These are phyloP conservation scores for Fusarium staphyleae DNA, from an alignment of 2,329 filamentous ascomycete genomes.

Conservation along the genomic window DNA sequence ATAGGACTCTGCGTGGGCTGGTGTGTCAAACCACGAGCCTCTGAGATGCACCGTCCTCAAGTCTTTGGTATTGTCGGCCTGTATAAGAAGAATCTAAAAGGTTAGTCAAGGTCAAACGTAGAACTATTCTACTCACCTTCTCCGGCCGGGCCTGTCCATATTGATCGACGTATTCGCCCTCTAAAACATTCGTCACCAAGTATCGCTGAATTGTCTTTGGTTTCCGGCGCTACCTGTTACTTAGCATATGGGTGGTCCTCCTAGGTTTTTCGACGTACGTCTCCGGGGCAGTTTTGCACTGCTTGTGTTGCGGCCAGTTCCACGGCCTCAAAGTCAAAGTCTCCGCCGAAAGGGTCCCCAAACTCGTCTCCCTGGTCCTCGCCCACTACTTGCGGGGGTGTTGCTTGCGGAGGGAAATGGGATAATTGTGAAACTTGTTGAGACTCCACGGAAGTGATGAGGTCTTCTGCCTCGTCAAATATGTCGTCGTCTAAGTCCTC, in stretches of 20 bases:
- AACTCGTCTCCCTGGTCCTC: slow-evolving; percentile 44
- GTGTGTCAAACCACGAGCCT: slow-evolving; percentile 86
- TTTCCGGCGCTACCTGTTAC: slow-evolving; percentile 69
- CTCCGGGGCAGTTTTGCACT: slow-evolving; percentile 46
- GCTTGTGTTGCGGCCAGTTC: slow-evolving; percentile 78
- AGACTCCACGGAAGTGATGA: slow-evolving; percentile 33
- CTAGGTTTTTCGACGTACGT: slow-evolving; percentile 48
- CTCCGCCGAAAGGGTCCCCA: slow-evolving; percentile 66
- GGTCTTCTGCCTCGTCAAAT: slow-evolving; percentile 55
- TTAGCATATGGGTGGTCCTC: slow-evolving; percentile 62
- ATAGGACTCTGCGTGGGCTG: slow-evolving; percentile 75
- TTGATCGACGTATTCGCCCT: slow-evolving; percentile 71
- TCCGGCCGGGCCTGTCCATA: slow-evolving; percentile 68
- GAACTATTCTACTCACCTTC: slow-evolving; percentile 65
- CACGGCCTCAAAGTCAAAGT: slow-evolving; percentile 78
- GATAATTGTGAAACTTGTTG: slow-evolving; percentile 23
- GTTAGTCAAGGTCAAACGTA: slow-evolving; percentile 25
- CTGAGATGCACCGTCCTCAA: slow-evolving; percentile 77
- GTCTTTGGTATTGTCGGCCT: slow-evolving; percentile 74
- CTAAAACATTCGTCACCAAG: slow-evolving; percentile 76
- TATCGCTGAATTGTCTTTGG: slow-evolving; percentile 85
- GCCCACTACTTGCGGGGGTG: not conserved
- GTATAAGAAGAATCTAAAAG: slow-evolving; percentile 76
- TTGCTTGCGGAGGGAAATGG: not conserved
- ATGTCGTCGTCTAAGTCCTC: slow-evolving; percentile 71